These are phyloP conservation scores for Lactarius evosmus DNA, from an alignment of 768 basidiomycete genomes.

Conservation along the genomic window DNA sequence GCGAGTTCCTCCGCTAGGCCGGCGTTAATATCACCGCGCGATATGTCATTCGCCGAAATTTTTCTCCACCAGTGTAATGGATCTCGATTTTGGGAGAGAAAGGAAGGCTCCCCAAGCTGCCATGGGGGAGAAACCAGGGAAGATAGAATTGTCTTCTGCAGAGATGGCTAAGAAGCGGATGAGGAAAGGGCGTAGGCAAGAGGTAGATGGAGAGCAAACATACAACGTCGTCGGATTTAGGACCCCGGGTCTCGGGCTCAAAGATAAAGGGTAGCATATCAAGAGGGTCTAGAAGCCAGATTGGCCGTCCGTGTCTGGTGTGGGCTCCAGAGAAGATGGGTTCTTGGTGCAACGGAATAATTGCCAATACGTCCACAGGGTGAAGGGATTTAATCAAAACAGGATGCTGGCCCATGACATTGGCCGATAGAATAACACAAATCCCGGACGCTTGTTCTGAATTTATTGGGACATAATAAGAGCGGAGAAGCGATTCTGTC, in stretches of 20 bases:
- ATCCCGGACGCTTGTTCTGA: slow-evolving; percentile 35
- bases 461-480: slow-evolving; percentile 40
- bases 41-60: slow-evolving; percentile 39
- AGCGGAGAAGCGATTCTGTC: slow-evolving; percentile 45
- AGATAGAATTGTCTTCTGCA: slow-evolving; percentile 35
- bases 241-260: slow-evolving; percentile 32
- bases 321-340: slow-evolving; percentile 41
- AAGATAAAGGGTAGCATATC: slow-evolving; percentile 51
- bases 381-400: slow-evolving; percentile 36
- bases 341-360: slow-evolving; percentile 46
- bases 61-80: slow-evolving; percentile 44
- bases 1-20: slow-evolving; percentile 42
- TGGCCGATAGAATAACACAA: slow-evolving; percentile 40
- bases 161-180: slow-evolving; percentile 25
- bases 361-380: slow-evolving; percentile 44
- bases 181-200: neutral
- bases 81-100: slow-evolving; percentile 34
- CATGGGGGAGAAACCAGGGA: slow-evolving; percentile 39
- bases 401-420: slow-evolving; percentile 37
- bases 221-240: slow-evolving; percentile 4
- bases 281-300: slow-evolving; percentile 54
- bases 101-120: slow-evolving; percentile 37
- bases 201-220: neutral
- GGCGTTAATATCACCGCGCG: slow-evolving; percentile 36
- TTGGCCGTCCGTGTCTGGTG: slow-evolving; percentile 39